These are phyloP conservation scores for Caloboletus firmus DNA, from an alignment of 1,284 basidiomycete species.

Conservation along the genomic window DNA sequence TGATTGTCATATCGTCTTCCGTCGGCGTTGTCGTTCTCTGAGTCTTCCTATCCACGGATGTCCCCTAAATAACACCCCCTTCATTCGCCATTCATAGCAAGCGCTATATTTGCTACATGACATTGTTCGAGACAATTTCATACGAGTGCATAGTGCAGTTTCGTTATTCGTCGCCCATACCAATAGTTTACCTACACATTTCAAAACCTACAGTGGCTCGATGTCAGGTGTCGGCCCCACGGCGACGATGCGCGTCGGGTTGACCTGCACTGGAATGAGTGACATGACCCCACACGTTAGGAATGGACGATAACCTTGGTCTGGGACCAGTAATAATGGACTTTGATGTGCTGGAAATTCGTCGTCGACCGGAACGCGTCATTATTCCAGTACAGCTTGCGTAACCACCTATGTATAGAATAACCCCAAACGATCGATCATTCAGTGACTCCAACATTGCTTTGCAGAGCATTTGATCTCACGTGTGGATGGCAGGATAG, in stretches of 20 bases:
- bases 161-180: not conserved
- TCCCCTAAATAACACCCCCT: not conserved
- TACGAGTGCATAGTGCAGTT: not conserved
- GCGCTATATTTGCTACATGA: not conserved
- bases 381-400: conserved; percentile 89
- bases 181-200: not conserved
- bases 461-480: conserved; percentile 21
- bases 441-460: not conserved
- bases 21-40: conserved; percentile 24
- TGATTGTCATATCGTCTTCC: conserved; percentile 21
- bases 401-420: conserved; percentile 62
- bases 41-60: not conserved
- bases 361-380: conserved; percentile 88
- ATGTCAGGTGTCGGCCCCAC: conserved; percentile 73
- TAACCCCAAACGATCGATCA: conserved; percentile 2
- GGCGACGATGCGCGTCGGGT: conserved; percentile 74
- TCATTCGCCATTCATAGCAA: not conserved
- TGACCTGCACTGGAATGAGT: conserved; percentile 51
- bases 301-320: conserved; percentile 40
- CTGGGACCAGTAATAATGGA: conserved; percentile 82
- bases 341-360: conserved; percentile 87
- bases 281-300: not conserved
- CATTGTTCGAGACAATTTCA: conserved; percentile 2
- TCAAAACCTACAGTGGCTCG: conserved; percentile 50
- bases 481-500: conserved; percentile 80